Evolutionary conservation across 805 yeast genomes (phyloP), one percentile per base, ranked within the genome.

Genomic region (Sugiyamaella marilandica): DNA sequence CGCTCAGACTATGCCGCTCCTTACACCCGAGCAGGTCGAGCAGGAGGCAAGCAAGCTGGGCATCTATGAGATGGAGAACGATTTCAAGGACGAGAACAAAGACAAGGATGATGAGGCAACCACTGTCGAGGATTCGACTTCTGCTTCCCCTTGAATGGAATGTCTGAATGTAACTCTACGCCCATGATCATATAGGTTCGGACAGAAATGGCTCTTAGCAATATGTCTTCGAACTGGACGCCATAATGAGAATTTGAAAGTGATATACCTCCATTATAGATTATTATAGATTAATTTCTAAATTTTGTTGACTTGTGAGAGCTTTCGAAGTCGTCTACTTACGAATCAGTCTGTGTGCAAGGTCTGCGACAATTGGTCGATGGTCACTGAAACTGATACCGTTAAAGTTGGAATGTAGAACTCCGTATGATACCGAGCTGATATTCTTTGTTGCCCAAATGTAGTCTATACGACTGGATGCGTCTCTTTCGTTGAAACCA

Each of bases 1-100:
- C 46, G 90, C 90, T 48, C 73, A 76, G 37, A 70, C 75, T 51
- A 62, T 84, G 75, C 88, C 88, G 37, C 78, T 76, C 65, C 73
- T 85, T 54, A 65, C 78, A n/a, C 67, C 67, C 56, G 70, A 72
- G 53, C 83, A 83, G 67, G 76, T 84, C 59, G 86, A 82, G 66
- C 77, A 71, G 49, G 83, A 83, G 60, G 84, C 82, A 62, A 70
- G 66, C 57, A 77, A 74, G 46, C 74, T 83, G 54, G 88, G 88
- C 49, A 68, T 83, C 41, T 49, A 47, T 32, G 64, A 58, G 24
- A 62, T 44, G 26, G 57, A 50, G 4, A 51, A 45, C 18, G 39
- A 39, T 47, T 51, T 46, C 34, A 18, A 24, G 2, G 49, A 50
- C 14, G 57, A 57, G 50, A 33, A 18, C 49, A 33, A 19, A 16